phyloP scores from a whole-genome alignment of 345 rosid genomes.

The Eucalyptus marginata region DNA sequence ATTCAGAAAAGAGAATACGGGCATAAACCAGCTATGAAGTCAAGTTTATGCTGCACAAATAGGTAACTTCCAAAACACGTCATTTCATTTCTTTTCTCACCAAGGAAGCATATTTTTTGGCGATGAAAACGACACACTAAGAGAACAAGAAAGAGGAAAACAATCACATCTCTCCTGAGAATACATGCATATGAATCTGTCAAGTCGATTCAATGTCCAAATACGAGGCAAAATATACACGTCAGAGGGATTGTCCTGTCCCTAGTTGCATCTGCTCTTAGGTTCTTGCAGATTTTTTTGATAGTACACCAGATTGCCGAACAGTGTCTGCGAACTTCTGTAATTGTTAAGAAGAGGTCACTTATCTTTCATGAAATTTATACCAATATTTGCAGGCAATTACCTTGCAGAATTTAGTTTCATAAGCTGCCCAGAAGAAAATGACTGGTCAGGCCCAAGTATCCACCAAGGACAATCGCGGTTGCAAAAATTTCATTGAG shows the following conservation, averaged over 20 bases:
- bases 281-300: not conserved
- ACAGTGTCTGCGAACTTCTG: not conserved
- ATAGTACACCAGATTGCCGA: not conserved
- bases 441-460: not conserved
- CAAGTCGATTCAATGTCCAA: not conserved
- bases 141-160: not conserved
- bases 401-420: not conserved
- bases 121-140: not conserved
- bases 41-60: not conserved
- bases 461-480: not conserved
- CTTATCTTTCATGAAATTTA: not conserved
- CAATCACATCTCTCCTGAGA: not conserved
- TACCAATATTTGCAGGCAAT: not conserved
- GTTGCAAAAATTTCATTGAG: not conserved
- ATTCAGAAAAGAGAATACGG: not conserved
- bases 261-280: not conserved
- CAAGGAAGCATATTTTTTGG: not conserved
- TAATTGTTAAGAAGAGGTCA: not conserved
- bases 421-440: not conserved
- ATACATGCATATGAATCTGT: not conserved
- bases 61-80: not conserved
- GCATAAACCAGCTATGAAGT: not conserved
- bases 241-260: not conserved
- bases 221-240: not conserved
- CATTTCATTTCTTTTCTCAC: not conserved